Evolutionary conservation across 768 basidiomycete species (phyloP), one percentile per base, ranked within the genome.

Genomic region (Lactarius vividus): DNA sequence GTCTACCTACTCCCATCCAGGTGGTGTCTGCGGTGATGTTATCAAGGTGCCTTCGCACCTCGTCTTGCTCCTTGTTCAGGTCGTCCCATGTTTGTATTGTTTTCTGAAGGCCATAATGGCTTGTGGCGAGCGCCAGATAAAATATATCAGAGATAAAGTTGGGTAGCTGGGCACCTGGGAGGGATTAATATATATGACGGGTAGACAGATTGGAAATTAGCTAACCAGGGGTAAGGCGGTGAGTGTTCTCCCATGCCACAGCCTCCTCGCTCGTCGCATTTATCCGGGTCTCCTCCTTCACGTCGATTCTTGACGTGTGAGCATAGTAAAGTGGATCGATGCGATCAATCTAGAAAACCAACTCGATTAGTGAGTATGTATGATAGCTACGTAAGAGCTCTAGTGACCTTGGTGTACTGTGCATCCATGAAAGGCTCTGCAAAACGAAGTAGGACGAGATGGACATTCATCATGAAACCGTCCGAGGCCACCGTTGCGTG

Each of bases 91-190:
- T 86, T 46, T 87, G 87, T 54, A 96, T 88, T 1, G 94, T 92
- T 74, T 85, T 88, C 70, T 91, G 82, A 66, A 91, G 85, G 3
- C 96, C 96, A 63, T 94, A 89, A 77, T 99, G 96, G 62, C 91
- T 88, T 81, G 89, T 90, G 0, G 94, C 89, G 57, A 92, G 83
- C 9, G 89, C 82, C 53, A 98, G 82, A 79, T 92, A 98, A 80
- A 98, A 98, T 23, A 97, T 86, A 53, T 98, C 89, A 7, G 96
- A 94, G 68, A 98, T 94, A 76, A 99, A 99, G 74, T 97, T 97
- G 2, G 91, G 87, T 6, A 87, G 74, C 3, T 85, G 74, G n/a
- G 83, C 87, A 31, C 67, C 69, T 69, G 23, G 18, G 29, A 29
- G 31, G 33, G 35, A 53, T 86, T 71, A 71, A 54, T 52, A 55